Percentiles rank a stretch among this genome's conserved stretches.
phyloP scores from a whole-genome alignment of 768 basidiomycete species.

The Boletus pseudopeckii region DNA sequence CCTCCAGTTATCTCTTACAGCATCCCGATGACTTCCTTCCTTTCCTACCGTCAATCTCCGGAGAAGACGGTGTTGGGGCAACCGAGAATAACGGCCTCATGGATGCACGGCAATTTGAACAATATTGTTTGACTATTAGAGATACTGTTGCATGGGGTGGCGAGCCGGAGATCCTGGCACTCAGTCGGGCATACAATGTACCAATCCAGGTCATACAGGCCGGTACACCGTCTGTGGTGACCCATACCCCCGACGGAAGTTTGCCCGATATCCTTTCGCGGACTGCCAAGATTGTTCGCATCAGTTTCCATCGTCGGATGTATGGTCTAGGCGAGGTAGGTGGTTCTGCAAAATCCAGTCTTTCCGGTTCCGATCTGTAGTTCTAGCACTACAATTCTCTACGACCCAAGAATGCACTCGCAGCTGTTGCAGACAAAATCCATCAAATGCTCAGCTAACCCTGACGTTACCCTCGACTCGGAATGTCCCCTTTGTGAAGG shows the following conservation, averaged over 20 bases:
- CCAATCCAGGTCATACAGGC: constrained; percentile 92
- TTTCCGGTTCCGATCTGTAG: constrained; percentile 3
- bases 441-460: constrained; percentile 29
- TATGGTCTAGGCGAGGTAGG: constrained; percentile 95
- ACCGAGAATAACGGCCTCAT: constrained; percentile 64
- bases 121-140: constrained; percentile 75
- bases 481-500: not conserved
- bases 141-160: constrained; percentile 95
- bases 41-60: constrained; percentile 74
- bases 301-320: constrained; percentile 92
- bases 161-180: constrained; percentile 92
- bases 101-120: constrained; percentile 56
- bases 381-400: constrained; percentile 85
- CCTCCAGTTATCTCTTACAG: constrained; percentile 74
- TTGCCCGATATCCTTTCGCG: constrained; percentile 24
- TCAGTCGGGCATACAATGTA: constrained; percentile 74
- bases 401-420: constrained; percentile 46
- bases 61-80: constrained; percentile 66
- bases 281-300: constrained; percentile 49
- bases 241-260: constrained; percentile 59
- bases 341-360: constrained; percentile 1
- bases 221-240: constrained; percentile 76
- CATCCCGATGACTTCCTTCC: constrained; percentile 92
- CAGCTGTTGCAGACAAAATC: constrained; percentile 30
- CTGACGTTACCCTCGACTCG: not conserved